Evolutionary conservation across 116 monocot genomes (phyloP), one percentile per base, ranked within the genome.

Genomic region (Papilionanthe hybrid): DNA sequence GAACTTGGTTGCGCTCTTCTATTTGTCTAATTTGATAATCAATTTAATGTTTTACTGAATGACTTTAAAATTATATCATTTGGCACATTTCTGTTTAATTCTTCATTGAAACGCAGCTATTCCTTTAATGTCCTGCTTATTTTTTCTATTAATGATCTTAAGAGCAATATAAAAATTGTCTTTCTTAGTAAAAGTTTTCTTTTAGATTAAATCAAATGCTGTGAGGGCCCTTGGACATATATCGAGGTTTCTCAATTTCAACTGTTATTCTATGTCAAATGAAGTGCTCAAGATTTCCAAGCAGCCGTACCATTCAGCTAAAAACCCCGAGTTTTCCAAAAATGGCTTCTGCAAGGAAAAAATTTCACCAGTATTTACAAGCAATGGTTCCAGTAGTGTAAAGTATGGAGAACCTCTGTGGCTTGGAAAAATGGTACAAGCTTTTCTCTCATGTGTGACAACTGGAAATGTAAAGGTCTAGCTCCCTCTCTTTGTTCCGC

Each of bases 381-480:
- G 81, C 78, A 79, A 37, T 77, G 19, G 7, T 78, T 78, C 58
- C 37, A 78, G 72, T n/a, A 30, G 73, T 68, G 30, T 10, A 32
- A 63, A 42, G 0, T 68, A 32, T 78, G 73, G 80, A 80, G 86
- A 84, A 85, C 55, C 83, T 49, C 77, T 47, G 44, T 99, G 89
- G 95, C 93, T 93, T 32, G 95, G 92, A 84, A 95, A 84, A 85
- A 99, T 95, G 87, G 93, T 99, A 42, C 91, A 99, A 63, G 89
- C 99, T 60, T 99, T 99, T 86, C 83, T 99, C 80, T 99, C 99
- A 77, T 99, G 95, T 87, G 93, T 99, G 27, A 99, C 99, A n/a
- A 99, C 99, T 68, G 99, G 99, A 80, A 99, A 99, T 91, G 99
- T 95, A 29, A 99, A 99, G 93, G 99, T 99, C 44, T 73, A 20